phyloP scores from a whole-genome alignment of 1,139 yeast genomes.

The Eremothecium cymbalariae region DNA sequence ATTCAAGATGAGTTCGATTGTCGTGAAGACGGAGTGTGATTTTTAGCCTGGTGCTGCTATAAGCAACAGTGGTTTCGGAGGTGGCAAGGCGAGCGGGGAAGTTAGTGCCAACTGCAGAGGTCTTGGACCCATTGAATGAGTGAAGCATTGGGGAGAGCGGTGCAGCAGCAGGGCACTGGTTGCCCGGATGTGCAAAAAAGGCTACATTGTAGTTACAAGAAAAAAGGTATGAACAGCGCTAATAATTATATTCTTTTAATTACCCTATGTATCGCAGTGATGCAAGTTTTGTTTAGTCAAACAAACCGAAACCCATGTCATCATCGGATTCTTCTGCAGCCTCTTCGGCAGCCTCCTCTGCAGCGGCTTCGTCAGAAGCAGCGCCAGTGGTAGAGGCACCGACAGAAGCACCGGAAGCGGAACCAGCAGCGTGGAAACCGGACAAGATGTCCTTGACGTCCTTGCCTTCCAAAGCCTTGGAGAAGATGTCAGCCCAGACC shows the following conservation, averaged over 20 bases:
- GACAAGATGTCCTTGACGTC: conserved; percentile 85
- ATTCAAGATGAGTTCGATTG: too few species aligned
- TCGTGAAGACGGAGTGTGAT: too few species aligned
- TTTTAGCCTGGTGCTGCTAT: too few species aligned
- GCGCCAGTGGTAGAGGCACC: conserved; percentile 52
- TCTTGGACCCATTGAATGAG: too few species aligned
- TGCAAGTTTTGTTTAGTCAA: conserved; percentile 39
- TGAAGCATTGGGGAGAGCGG: too few species aligned
- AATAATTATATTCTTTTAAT: not conserved
- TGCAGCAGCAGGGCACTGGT: too few species aligned
- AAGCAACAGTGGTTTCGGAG: too few species aligned
- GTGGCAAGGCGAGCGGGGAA: too few species aligned
- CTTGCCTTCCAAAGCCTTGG: conserved; percentile 96
- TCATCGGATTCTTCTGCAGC: conserved; percentile 61
- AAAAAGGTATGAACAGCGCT: too few species aligned
- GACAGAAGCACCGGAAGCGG: conserved; percentile 53
- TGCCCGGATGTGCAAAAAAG: not conserved
- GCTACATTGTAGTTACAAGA: not conserved
- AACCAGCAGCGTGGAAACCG: conserved; percentile 67
- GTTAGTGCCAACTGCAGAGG: too few species aligned
- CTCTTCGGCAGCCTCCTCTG: conserved; percentile 39
- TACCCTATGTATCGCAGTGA: conserved; percentile 4
- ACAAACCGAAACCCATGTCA: conserved; percentile 77
- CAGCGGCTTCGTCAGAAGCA: conserved; percentile 58
- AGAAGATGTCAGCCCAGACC: conserved; percentile 92